These are phyloP conservation scores for Teratosphaeria epicoccoides DNA, from an alignment of 2,329 filamentous ascomycete species.

Conservation along the genomic window DNA sequence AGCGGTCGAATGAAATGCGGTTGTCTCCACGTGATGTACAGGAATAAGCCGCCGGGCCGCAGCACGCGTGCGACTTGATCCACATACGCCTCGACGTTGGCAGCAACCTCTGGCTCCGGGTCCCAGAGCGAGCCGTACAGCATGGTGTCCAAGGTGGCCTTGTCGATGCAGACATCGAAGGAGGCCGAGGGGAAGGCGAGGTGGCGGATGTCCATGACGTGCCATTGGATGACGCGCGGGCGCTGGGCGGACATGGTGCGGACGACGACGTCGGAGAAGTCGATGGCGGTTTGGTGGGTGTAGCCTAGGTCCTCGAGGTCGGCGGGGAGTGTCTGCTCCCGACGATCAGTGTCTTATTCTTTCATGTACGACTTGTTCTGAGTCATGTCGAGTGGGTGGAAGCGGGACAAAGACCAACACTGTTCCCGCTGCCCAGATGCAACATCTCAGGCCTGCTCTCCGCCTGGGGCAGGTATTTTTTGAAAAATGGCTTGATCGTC, in stretches of 20 bases:
- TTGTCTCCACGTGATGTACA: slow-evolving; percentile 40
- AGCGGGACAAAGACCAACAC: slow-evolving; percentile 38
- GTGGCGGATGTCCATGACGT: slow-evolving; percentile 41
- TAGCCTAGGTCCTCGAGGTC: slow-evolving; percentile 41
- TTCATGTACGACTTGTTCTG: too few relatives aligned
- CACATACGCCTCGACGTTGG: slow-evolving; percentile 11
- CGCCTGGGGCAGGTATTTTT: slow-evolving; percentile 32
- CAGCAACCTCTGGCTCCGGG: slow-evolving; percentile 12
- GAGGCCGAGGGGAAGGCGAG: slow-evolving; percentile 34
- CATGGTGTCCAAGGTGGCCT: slow-evolving; percentile 20
- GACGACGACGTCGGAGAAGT: slow-evolving; percentile 47
- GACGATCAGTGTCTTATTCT: too few relatives aligned
- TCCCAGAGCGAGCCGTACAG: slow-evolving; percentile 7
- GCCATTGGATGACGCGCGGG: slow-evolving; percentile 25
- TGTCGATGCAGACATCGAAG: slow-evolving; percentile 45
- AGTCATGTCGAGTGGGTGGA: too few relatives aligned
- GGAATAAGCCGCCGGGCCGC: slow-evolving; percentile 19
- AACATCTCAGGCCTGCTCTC: slow-evolving; percentile 35
- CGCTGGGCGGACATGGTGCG: slow-evolving; percentile 38
- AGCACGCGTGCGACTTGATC: slow-evolving; percentile 17
- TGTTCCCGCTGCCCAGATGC: slow-evolving; percentile 49
- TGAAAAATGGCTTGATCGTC: slow-evolving; percentile 40
- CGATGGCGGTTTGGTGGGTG: slow-evolving; percentile 42
- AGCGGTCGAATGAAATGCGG: slow-evolving; percentile 45
- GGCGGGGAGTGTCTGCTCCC: slow-evolving; percentile 44